Evolutionary conservation across 257 asterid genomes (phyloP).

Genomic region (Cinchona pubescens): DNA sequence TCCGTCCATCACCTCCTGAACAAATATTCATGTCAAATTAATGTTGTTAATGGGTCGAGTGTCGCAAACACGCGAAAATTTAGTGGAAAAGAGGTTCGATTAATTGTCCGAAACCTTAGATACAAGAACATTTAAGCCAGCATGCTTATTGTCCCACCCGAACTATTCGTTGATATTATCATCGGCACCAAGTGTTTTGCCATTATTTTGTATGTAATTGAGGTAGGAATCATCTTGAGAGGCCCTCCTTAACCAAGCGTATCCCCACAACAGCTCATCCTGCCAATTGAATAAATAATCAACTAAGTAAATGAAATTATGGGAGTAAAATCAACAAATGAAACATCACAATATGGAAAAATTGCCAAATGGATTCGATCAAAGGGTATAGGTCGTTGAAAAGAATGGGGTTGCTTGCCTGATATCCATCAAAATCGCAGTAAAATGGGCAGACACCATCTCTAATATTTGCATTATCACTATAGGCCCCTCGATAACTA

Average conservation of each 20-base stretch:
- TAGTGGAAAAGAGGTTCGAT: background rate
- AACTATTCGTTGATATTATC: constrained; percentile 87
- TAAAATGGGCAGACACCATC: constrained; percentile 81
- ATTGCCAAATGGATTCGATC: background rate
- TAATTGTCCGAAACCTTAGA: constrained; percentile 52
- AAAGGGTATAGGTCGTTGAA: background rate
- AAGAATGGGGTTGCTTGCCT: constrained; percentile 37
- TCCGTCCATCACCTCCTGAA: constrained; percentile 80
- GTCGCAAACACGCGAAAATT: background rate
- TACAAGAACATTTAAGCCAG: constrained; percentile 83
- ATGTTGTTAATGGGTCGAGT: background rate
- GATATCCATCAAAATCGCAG: constrained; percentile 96
- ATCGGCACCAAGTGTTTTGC: constrained; percentile 80
- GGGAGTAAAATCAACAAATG: background rate
- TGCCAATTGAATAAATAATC: constrained; percentile 21
- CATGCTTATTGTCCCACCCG: constrained; percentile 99
- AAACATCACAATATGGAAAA: background rate
- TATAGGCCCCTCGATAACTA: constrained; percentile 76
- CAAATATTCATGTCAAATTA: background rate
- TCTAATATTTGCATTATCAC: constrained; percentile 67
- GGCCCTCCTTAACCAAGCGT: constrained; percentile 94
- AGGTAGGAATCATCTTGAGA: constrained; percentile 65
- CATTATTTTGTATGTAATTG: constrained; percentile 69
- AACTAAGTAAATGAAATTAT: background rate
- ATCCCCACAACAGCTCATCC: constrained; percentile 99